These are phyloP conservation scores for Strobilomyces echinocephalus DNA, from an alignment of 768 basidiomycete species.

Conservation along the genomic window DNA sequence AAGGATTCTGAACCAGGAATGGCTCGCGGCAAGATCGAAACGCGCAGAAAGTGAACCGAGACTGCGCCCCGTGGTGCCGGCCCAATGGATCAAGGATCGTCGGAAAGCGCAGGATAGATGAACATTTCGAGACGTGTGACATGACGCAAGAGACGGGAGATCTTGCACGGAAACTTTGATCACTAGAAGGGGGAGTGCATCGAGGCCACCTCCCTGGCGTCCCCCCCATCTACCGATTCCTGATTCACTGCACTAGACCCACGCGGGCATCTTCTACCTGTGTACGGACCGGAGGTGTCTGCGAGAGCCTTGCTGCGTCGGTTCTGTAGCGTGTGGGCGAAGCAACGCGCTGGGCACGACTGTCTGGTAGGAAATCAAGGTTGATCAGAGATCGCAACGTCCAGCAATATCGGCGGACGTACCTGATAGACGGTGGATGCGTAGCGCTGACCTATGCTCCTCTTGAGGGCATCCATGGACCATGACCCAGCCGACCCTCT, in stretches of 20 bases:
- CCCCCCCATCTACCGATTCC: constrained; percentile 32
- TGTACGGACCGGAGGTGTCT: constrained; percentile 65
- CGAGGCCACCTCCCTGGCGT: constrained; percentile 8
- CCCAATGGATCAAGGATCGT: no score
- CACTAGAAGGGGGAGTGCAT: not conserved
- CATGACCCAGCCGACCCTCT: constrained; percentile 74
- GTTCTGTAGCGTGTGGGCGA: constrained; percentile 41
- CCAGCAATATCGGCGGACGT: constrained; percentile 5
- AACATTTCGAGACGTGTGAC: no score
- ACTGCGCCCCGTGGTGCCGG: no score
- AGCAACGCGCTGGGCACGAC: constrained; percentile 71
- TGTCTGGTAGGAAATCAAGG: constrained; percentile 37
- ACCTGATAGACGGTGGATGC: no score
- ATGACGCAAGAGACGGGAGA: no score
- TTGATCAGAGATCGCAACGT: not conserved
- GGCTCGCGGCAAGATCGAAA: constrained; percentile 40
- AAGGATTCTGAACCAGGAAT: constrained; percentile 47
- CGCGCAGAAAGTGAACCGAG: no score
- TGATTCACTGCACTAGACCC: not conserved
- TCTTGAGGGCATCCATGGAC: constrained; percentile 60
- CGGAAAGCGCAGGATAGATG: no score
- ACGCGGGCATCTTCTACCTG: constrained; percentile 67
- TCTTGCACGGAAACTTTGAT: no score
- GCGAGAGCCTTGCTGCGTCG: constrained; percentile 33
- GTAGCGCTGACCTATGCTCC: constrained; percentile 63